phyloP scores from a whole-genome alignment of 2,329 filamentous ascomycete species.

The Exophiala spinifera region DNA sequence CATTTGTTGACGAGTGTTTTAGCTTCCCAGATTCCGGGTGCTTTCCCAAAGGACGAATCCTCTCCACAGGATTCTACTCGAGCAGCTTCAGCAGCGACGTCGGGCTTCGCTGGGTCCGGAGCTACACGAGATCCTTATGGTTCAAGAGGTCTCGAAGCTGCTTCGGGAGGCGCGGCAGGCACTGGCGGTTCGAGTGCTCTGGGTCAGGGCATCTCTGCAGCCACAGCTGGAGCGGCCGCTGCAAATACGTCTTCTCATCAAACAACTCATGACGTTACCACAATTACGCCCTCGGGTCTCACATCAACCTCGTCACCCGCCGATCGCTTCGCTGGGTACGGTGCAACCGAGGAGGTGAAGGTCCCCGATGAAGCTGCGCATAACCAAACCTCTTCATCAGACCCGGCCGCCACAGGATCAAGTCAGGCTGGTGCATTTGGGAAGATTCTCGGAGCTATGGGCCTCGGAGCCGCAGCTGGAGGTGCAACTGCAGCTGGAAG shows the following conservation, averaged over 20 bases:
- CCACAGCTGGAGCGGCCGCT: background rate
- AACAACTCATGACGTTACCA: conserved; percentile 5
- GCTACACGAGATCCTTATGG: background rate
- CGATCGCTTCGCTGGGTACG: conserved; percentile 6
- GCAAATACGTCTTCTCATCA: background rate
- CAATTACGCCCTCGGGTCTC: conserved; percentile 7
- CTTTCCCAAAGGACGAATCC: conserved; percentile 16
- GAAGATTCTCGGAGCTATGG: conserved; percentile 26
- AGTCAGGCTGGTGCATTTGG: conserved; percentile 14
- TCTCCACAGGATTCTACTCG: conserved; percentile 2
- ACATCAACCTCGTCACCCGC: conserved; percentile 10
- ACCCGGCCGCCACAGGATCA: conserved; percentile 1
- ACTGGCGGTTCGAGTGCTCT: background rate
- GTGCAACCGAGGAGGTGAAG: conserved; percentile 5
- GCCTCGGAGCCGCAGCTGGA: conserved; percentile 21
- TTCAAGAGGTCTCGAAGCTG: background rate
- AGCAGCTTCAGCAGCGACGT: background rate
- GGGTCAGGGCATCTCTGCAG: background rate
- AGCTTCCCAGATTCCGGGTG: conserved; percentile 24
- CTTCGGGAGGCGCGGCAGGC: background rate
- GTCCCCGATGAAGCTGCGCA: background rate
- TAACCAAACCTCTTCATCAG: conserved; percentile 3
- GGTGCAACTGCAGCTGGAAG: conserved; percentile 7
- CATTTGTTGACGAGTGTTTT: background rate
- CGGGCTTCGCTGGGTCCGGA: background rate